Evolutionary conservation across 2,329 filamentous ascomycete species (phyloP).

Genomic region (Bretziella fagacearum): DNA sequence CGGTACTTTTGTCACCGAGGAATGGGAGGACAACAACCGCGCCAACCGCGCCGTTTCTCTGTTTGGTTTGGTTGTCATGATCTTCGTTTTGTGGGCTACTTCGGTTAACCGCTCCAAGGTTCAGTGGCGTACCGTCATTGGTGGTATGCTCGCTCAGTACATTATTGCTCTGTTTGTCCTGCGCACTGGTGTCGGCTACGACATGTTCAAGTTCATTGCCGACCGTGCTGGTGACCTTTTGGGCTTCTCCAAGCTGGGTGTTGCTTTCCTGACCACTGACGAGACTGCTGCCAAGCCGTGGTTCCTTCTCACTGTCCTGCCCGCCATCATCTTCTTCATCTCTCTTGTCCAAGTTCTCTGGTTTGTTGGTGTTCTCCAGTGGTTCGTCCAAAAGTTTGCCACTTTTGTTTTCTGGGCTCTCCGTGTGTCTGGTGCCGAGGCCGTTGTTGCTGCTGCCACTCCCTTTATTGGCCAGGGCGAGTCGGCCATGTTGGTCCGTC

Average conservation of each 20-base stretch:
- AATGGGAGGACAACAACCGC: constrained; percentile 59
- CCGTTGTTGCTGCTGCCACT: constrained; percentile 82
- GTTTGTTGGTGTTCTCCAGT: constrained; percentile 66
- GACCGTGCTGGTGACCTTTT: constrained; percentile 56
- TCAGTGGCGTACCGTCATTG: constrained; percentile 67
- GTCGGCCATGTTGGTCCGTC: constrained; percentile 79
- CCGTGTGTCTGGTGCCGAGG: constrained; percentile 74
- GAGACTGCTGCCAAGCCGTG: constrained; percentile 34
- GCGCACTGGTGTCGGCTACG: constrained; percentile 61
- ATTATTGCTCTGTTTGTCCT: constrained; percentile 78
- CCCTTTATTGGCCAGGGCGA: constrained; percentile 92
- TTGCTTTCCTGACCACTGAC: constrained; percentile 42
- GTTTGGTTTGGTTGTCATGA: constrained; percentile 58
- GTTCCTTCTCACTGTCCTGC: constrained; percentile 69
- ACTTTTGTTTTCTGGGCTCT: constrained; percentile 84
- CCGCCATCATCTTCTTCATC: constrained; percentile 92
- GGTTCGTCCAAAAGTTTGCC: constrained; percentile 78
- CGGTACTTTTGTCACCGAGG: constrained; percentile 57
- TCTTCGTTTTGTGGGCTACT: constrained; percentile 49
- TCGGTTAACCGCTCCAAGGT: constrained; percentile 49
- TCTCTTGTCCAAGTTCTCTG: constrained; percentile 77
- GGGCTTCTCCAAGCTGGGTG: constrained; percentile 57
- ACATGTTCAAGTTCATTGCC: constrained; percentile 85
- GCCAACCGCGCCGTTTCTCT: constrained; percentile 66
- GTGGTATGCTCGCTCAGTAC: constrained; percentile 78